A percentile compares a stretch with the other conserved stretches of the same genome.
Conservation (phyloP, 352 stramenopile genomes). For the Pythium sukuiense region DNA sequence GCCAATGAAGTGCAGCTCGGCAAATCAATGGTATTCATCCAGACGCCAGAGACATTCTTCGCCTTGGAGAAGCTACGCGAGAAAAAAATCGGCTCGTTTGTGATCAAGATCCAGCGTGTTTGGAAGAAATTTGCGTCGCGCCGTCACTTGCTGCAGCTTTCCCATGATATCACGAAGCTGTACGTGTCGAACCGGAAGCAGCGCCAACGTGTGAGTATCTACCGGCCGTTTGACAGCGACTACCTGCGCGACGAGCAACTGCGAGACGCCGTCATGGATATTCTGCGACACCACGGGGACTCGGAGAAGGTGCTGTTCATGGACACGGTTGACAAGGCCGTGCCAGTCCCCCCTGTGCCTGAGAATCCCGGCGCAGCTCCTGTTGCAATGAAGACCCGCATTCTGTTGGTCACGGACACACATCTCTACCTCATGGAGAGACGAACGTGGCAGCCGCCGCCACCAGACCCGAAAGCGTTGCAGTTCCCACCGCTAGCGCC, state of each 20-base stretch:
- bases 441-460: conserved; percentile 50
- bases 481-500: conserved; percentile 46
- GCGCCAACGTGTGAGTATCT: conserved; percentile 84
- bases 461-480: conserved; percentile 45
- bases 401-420: conserved; percentile 71
- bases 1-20: conserved; percentile 85
- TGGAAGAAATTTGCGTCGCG: conserved; percentile 83
- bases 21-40: conserved; percentile 92
- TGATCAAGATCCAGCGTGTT: conserved; percentile 75
- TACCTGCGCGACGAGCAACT: conserved; percentile 72
- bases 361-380: conserved; percentile 22
- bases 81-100: conserved; percentile 74
- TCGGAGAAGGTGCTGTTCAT: conserved; percentile 84
- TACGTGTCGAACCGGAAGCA: conserved; percentile 82
- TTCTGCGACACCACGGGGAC: conserved; percentile 77
- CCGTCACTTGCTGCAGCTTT: conserved; percentile 81
- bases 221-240: conserved; percentile 83
- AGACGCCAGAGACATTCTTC: conserved; percentile 89
- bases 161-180: conserved; percentile 84
- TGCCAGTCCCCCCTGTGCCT: conserved; percentile 13
- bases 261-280: conserved; percentile 59
- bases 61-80: conserved; percentile 87
- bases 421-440: conserved; percentile 84
- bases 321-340: conserved; percentile 72
- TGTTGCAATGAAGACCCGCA: conserved; percentile 39